A percentile compares a stretch with the other conserved stretches of the same genome.
Evolutionary conservation across 2,329 filamentous ascomycete species (phyloP).

Genomic region (Epichloe scottii): DNA sequence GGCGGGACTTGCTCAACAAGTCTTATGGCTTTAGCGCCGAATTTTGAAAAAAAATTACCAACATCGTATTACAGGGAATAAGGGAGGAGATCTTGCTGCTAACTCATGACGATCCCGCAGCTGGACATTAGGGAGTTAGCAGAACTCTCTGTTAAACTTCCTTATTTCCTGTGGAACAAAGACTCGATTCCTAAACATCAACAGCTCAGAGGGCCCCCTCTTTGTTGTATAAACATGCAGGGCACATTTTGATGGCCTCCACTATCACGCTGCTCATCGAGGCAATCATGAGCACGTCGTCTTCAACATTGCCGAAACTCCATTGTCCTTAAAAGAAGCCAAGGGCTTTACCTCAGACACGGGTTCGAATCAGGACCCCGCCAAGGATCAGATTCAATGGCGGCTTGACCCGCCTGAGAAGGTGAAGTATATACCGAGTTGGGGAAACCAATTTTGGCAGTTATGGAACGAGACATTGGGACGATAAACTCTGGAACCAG

Average conservation of each 20-base stretch:
- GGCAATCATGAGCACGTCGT: slow-evolving; percentile 14
- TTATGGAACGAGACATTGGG: slow-evolving; percentile 19
- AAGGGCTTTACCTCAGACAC: slow-evolving; percentile 36
- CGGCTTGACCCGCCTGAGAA: slow-evolving; percentile 27
- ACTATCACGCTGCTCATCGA: slow-evolving; percentile 12
- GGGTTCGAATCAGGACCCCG: slow-evolving; percentile 15
- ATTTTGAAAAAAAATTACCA: too few relatives aligned
- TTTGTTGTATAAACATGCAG: background rate
- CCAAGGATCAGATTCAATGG: slow-evolving; percentile 29
- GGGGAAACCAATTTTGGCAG: slow-evolving; percentile 27
- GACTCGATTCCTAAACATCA: too few relatives aligned
- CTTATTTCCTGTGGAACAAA: too few relatives aligned
- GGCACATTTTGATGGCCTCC: slow-evolving; percentile 1
- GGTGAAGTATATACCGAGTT: slow-evolving; percentile 35
- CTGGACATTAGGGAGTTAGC: too few relatives aligned
- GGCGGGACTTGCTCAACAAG: too few relatives aligned
- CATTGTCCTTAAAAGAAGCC: slow-evolving; percentile 29
- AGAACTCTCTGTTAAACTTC: too few relatives aligned
- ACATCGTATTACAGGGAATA: too few relatives aligned
- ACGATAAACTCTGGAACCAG: too few relatives aligned
- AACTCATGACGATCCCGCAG: too few relatives aligned
- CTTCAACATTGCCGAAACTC: slow-evolving; percentile 10
- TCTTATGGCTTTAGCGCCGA: too few relatives aligned
- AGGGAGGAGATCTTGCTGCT: too few relatives aligned
- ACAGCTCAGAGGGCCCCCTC: too few relatives aligned